Evolutionary conservation across 371 early-diverging fungal genomes (phyloP), one percentile per base, ranked within the genome.

Genomic region (Gilbertella persicaria): DNA sequence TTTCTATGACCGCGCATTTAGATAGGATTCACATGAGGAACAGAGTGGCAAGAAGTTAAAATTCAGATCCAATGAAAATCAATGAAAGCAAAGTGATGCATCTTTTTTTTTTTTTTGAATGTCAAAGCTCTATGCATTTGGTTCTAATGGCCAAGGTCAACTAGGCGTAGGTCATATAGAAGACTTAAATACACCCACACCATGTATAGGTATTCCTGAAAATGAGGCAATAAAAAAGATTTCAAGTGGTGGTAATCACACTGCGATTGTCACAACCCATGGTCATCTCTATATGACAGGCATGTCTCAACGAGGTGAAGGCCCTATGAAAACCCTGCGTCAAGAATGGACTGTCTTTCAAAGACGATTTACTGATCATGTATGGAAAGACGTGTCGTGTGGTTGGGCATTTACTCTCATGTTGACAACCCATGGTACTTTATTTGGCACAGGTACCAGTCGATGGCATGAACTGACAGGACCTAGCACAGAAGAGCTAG

Each of bases 191-290:
- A 46, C 20, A 14, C 68, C 72, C 2, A 51, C 53, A 16, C 43
- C 17, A 9, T 72, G 75, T 37, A 33, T 62, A 2, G 73, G 67
- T 17, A 36, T 71, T 35, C 73, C 68, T 5, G 38, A 29, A 0
- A 25, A 53, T 26, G 61, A 62, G 21, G 21, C 52, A 5, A 55
- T 69, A 10, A 23, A 49, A 24, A 67, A 75, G 16, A 47, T 77
- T 1, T 53, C 60, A 5, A 84, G 85, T 16, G 90, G 88, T 13
- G 83, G 86, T 4, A 88, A 88, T 48, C 90, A 88, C 51, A 71
- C 87, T 0, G 80, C 79, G 0, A 38, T 83, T 12, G 52, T 85
- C 20, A 79, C 80, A 0, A 40, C 61, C 4, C 48, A 40, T 3
- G 66, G 71, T 28, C 55, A 52, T 30, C 48, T 58, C 9, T 66